Conservation (phyloP, 495 filamentous ascomycete genomes). For the Penicillium longicatenatum region DNA sequence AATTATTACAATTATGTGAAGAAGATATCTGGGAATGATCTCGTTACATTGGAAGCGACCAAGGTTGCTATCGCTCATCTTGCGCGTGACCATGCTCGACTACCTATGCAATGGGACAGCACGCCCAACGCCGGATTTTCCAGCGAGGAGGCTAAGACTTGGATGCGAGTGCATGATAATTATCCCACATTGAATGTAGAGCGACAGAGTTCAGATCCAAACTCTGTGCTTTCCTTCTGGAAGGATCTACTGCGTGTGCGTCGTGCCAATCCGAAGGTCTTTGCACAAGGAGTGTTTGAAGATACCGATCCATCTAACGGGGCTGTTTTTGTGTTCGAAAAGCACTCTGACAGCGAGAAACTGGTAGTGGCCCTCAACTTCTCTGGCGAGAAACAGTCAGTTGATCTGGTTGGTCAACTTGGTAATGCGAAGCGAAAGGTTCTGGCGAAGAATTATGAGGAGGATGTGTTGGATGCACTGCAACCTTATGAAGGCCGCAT, state of each 20-base stretch:
- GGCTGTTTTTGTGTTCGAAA: slow-evolving; percentile 33
- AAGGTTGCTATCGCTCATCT: slow-evolving; percentile 45
- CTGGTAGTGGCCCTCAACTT: slow-evolving; percentile 28
- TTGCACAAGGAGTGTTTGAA: slow-evolving; percentile 49
- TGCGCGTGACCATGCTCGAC: slow-evolving; percentile 62
- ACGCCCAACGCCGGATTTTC: slow-evolving; percentile 58
- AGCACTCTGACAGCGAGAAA: slow-evolving; percentile 12
- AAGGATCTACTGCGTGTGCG: slow-evolving; percentile 42
- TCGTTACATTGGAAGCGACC: slow-evolving; percentile 36
- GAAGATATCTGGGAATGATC: slow-evolving; percentile 27
- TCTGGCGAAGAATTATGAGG: slow-evolving; percentile 20
- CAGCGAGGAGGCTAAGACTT: slow-evolving; percentile 40
- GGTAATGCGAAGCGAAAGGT: slow-evolving; percentile 10
- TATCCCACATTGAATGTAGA: slow-evolving; percentile 54
- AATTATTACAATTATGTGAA: slow-evolving; percentile 51
- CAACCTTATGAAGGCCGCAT: slow-evolving; percentile 27
- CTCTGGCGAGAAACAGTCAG: slow-evolving; percentile 19
- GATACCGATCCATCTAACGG: slow-evolving; percentile 39
- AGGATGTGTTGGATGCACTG: slow-evolving; percentile 13
- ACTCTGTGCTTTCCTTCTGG: slow-evolving; percentile 51
- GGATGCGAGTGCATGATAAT: slow-evolving; percentile 61
- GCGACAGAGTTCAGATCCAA: slow-evolving; percentile 39
- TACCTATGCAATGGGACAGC: slow-evolving; percentile 64
- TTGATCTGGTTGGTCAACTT: slow-evolving; percentile 24
- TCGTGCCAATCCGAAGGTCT: slow-evolving; percentile 41